Base-by-base conservation (phyloP, 495 filamentous ascomycete genomes). In the Oidiodendron maius region DNA sequence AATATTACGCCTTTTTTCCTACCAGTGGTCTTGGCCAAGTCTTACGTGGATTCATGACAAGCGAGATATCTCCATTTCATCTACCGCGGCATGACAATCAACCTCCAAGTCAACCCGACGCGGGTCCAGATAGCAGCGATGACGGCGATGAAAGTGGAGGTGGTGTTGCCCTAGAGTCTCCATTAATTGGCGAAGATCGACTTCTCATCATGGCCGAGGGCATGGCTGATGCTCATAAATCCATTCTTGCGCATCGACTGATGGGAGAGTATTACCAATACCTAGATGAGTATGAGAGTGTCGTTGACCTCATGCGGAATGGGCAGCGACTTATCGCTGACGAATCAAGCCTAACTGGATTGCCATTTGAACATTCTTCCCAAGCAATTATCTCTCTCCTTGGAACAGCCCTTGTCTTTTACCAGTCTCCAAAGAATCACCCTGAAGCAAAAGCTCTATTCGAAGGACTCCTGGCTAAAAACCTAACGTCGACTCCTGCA, bases 391-490 rank as follows among this genome's bases (percentile, higher is more conserved):
- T 81, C 54, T 77, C 86, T 18, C 82, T 75, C 37, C 76, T 97
- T 9, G 91, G 79, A 2, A 95, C 89, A 17, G 80, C 89, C 0
- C 66, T 96, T 26, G 84, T 97, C 4, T 82, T 85, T 44, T 87
- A 95, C 54, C 89, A 96, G 63, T 78, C 89, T 2, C 94, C 93
- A 2, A 85, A 88, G 43, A 76, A 97, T 53, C 93, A 97, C 57
- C 71, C 79, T 20, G 91, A 97, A 69, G 94, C 93, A 2, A 89
- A 86, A 56, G 55, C 51, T 11, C 74, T 95, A 9, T 99, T 99
- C 53, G 81, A 93, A 51, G 69, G 71, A 8, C 86, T 96, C 1
- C 72, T 99, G 0, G 65, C 76, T 35, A 76, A 83, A 28, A 86
- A 88, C 40, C 72, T 80, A 8, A 75, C 71, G 1, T 89, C 86